Base-by-base conservation (phyloP, 371 early-diverging fungal genomes). In the Funneliformis caledonium region DNA sequence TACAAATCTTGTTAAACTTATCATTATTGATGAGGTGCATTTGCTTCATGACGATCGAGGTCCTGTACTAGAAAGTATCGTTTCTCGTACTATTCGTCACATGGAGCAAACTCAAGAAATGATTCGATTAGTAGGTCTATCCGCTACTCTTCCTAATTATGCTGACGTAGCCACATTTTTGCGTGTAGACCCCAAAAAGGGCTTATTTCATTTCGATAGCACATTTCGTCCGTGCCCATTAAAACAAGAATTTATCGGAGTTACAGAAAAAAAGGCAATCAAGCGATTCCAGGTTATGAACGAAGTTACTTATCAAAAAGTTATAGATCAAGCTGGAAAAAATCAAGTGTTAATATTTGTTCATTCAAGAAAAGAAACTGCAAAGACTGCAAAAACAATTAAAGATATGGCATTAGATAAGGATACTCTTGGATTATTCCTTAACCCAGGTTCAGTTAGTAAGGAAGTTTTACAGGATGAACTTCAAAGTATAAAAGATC, bases 1-100 rank as follows among this genome's bases (percentile, higher is more conserved):
- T 86, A 97, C 96, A 43, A 88, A 93, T 67, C 87, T 97, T 7
- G 98, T 99, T 2, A 92, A 96, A 42, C 89, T 99, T 22, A 88
- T 99, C 45, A 97, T 99, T 67, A 94, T 99, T 85, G 99, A 99
- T 87, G 99, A 99, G 89, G 96, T 99, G 81, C 99, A 99, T 84
- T 89, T 99, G 86, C 88, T 99, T 70, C 98, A 99, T 85, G 99
- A 99, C 85, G 96, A 96, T 31, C 96, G 99, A 88, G 99, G 99
- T 26, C 96, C 99, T 0, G 99, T 99, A 2, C 86, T 99, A 12
- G 99, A 99, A 88, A 91, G 94, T 69, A 94, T 99, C 80, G 97
- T 99, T 42, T 91, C 95, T 33, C 93, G 99, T 83, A 94, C 97
- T 4, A 88, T 98, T 80, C 95, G 99, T 69, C 87, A 88, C 60